Percentiles rank a stretch among this genome's conserved stretches.
Evolutionary conservation across 2,329 filamentous ascomycete species (phyloP).

Genomic region (Claviceps spartinae): DNA sequence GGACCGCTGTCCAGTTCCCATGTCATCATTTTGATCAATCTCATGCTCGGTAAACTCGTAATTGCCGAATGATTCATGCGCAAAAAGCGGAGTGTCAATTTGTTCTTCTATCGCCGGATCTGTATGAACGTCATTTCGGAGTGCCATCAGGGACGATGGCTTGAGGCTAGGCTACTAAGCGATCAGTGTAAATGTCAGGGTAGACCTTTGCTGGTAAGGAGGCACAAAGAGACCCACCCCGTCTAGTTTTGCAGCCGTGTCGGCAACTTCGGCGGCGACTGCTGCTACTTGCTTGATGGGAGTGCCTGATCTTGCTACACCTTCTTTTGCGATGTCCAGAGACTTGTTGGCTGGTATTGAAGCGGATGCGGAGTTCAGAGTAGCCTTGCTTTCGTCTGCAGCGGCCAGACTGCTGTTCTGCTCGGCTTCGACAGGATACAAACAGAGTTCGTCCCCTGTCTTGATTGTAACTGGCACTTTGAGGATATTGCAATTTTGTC

Average conservation of each 20-base stretch:
- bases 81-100: constrained; percentile 26
- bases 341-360: constrained; percentile 10
- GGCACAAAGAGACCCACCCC: constrained; percentile 7
- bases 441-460: not conserved
- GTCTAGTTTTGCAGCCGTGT: constrained; percentile 26
- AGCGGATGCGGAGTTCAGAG: constrained; percentile 1
- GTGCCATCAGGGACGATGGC: not conserved
- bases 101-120: not conserved
- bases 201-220: constrained; percentile 1
- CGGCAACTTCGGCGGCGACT: constrained; percentile 31
- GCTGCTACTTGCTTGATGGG: constrained; percentile 27
- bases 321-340: constrained; percentile 9
- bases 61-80: constrained; percentile 33
- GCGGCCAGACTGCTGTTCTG: not conserved
- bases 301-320: constrained; percentile 18
- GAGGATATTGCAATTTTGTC: constrained; percentile 9
- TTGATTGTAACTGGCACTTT: constrained; percentile 9
- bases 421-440: constrained; percentile 6
- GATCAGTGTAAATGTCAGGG: constrained; percentile 9
- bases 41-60: constrained; percentile 22
- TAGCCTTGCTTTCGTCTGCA: constrained; percentile 1
- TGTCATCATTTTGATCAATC: constrained; percentile 15
- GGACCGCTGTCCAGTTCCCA: constrained; percentile 9
- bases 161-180: constrained; percentile 8
- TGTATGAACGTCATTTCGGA: not conserved